A percentile compares a stretch with the other conserved stretches of the same genome.
These are phyloP conservation scores for Cladosporium sp. DNA, from an alignment of 2,329 filamentous ascomycete species.

Conservation along the genomic window DNA sequence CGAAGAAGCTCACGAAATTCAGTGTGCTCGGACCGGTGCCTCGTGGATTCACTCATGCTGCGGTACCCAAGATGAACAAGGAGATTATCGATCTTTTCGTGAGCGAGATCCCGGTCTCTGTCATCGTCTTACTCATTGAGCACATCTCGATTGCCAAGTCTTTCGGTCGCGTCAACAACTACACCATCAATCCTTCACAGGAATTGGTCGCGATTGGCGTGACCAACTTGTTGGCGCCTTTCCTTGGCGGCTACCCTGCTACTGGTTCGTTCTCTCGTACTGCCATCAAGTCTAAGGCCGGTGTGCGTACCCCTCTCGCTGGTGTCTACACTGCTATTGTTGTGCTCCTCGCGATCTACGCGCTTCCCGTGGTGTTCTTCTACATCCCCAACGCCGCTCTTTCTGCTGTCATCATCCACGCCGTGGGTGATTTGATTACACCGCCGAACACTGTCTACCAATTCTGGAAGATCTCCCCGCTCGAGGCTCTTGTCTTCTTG, in stretches of 20 bases:
- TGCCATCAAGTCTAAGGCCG: constrained; percentile 95
- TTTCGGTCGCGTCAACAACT: constrained; percentile 94
- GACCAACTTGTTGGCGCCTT: constrained; percentile 85
- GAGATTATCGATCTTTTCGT: constrained; percentile 69
- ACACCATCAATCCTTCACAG: constrained; percentile 91
- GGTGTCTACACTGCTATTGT: constrained; percentile 85
- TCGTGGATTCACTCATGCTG: constrained; percentile 80
- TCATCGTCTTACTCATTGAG: constrained; percentile 95
- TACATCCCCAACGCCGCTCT: constrained; percentile 85
- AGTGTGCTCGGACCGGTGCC: constrained; percentile 76
- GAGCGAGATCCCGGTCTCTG: constrained; percentile 74
- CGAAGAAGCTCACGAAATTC: constrained; percentile 58
- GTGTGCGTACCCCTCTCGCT: constrained; percentile 86
- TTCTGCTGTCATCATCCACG: constrained; percentile 91
- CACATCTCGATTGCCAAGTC: constrained; percentile 98
- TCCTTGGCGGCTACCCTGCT: constrained; percentile 86
- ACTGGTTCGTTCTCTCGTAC: constrained; percentile 96
- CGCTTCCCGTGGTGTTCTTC: constrained; percentile 84
- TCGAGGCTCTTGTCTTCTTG: constrained; percentile 92
- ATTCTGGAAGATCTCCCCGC: constrained; percentile 89
- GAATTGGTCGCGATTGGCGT: constrained; percentile 94
- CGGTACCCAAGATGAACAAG: constrained; percentile 67
- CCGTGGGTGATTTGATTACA: constrained; percentile 89
- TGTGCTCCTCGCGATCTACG: constrained; percentile 88
- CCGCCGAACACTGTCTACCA: constrained; percentile 89